Base-by-base conservation (phyloP, 345 rosid genomes). In the Pugionium cornutum region DNA sequence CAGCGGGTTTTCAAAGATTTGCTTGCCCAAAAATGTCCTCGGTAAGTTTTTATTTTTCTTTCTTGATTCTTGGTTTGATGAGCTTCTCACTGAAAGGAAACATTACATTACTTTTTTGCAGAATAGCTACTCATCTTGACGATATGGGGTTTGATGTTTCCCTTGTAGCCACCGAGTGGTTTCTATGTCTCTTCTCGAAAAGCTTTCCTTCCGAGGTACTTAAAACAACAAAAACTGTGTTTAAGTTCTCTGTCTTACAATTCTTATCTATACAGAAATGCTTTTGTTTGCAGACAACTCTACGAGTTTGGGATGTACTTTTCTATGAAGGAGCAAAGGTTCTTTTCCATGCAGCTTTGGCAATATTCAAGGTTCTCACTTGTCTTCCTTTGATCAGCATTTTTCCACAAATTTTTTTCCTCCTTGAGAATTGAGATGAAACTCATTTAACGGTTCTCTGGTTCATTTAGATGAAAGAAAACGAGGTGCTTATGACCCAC, bases 81-180 rank as follows among this genome's bases (percentile, higher is more conserved):
- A 40, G 31, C 30, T 67, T 52, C 44, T 34, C 34, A 46, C 33
- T 37, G 4, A 8, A 35, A 46, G 47, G 46, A 36, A 34, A 58
- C 67, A 26, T 29, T 45, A 6, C 4, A 3, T 40, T 4, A 9
- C 18, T 18, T 32, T 31, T 27, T 60, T 76, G 69, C 89, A 95
- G 99, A 83, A 81, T 95, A 70, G 87, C 98, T 66, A 37, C 84
- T 66, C 99, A 91, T 76, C 82, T 95, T 79, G 99, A 95, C 66
- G 86, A 77, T 62, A 69, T 89, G 80, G 96, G 87, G 65, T 95
- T 95, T 75, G 98, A 95, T 73, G 98, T 91, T 53, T 86, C 99
- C 66, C 99, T 95, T 54, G 99, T 95, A 71, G 87, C 99, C 70
- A 89, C 99, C 0, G 98, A 95, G 79, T 95, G 99, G 99, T 95